phyloP scores from a whole-genome alignment of 208 protist genomes.

The Vickermania ingenoplastis region DNA sequence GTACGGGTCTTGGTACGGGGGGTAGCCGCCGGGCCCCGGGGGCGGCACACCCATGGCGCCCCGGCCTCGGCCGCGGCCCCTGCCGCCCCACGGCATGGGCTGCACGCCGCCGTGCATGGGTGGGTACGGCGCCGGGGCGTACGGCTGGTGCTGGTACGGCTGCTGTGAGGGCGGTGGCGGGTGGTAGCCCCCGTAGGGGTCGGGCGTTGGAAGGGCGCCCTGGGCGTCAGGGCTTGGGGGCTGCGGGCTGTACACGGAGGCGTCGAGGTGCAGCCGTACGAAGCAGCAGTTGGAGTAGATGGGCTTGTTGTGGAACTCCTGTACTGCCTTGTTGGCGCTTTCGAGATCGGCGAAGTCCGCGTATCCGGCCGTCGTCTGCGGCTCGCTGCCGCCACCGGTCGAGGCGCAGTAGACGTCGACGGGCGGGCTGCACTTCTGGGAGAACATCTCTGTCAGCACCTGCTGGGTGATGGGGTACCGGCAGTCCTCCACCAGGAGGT shows the following conservation, averaged over 20 bases:
- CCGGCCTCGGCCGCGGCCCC: slow-evolving; percentile 19
- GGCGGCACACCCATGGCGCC: not conserved
- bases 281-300: slow-evolving; percentile 84
- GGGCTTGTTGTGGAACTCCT: slow-evolving; percentile 63
- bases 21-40: not conserved
- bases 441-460: slow-evolving; percentile 70
- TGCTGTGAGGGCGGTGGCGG: not conserved
- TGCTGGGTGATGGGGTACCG: slow-evolving; percentile 75
- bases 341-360: slow-evolving; percentile 61
- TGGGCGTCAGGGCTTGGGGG: not conserved
- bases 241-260: not conserved
- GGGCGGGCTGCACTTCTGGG: slow-evolving; percentile 44
- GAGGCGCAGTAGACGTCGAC: slow-evolving; percentile 39
- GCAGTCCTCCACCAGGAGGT: slow-evolving; percentile 74
- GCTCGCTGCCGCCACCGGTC: slow-evolving; percentile 19
- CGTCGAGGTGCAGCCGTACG: slow-evolving; percentile 42
- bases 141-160: not conserved
- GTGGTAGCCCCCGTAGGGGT: not conserved
- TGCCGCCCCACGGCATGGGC: slow-evolving; percentile 11
- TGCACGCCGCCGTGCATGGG: not conserved
- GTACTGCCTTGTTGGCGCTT: slow-evolving; percentile 43
- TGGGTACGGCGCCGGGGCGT: slow-evolving; percentile 4
- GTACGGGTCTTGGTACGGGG: not conserved
- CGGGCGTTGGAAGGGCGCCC: slow-evolving; percentile 6
- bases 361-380: slow-evolving; percentile 40